Conservation (phyloP, 2,329 filamentous ascomycete genomes). For the Diaporthe sp. region DNA sequence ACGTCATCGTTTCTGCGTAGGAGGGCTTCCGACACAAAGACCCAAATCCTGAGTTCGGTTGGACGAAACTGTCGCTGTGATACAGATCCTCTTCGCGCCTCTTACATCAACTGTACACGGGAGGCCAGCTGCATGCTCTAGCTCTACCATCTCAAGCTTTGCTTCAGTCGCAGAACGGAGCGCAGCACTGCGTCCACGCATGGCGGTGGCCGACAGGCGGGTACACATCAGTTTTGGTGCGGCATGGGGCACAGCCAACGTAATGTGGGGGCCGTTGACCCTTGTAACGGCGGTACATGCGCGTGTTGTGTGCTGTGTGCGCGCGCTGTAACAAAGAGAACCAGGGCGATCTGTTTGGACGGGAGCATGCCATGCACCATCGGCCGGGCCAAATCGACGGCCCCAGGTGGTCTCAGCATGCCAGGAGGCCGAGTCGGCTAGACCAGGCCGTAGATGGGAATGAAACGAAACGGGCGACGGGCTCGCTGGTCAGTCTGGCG, state of each 20-base stretch:
- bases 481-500: not conserved
- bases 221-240: not conserved
- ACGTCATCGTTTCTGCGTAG: conserved; percentile 20
- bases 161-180: not conserved
- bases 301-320: not conserved
- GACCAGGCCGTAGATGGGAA: not conserved
- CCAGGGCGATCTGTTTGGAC: not conserved
- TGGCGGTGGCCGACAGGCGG: not conserved
- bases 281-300: not conserved
- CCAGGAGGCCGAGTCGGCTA: not conserved
- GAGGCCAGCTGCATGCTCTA: not conserved
- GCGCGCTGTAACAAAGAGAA: not conserved
- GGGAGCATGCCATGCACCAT: not conserved
- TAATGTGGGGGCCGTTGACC: conserved; percentile 12
- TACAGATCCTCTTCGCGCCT: conserved; percentile 21
- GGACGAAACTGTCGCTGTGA: not conserved
- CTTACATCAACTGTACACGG: not conserved
- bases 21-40: not conserved
- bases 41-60: not conserved
- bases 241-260: not conserved
- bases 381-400: not conserved
- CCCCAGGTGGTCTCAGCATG: not conserved
- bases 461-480: conserved; percentile 4
- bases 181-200: not conserved
- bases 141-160: not conserved